Conservation (phyloP, 1,139 yeast genomes). For the Hemisphaericaspora lyxosophila region DNA sequence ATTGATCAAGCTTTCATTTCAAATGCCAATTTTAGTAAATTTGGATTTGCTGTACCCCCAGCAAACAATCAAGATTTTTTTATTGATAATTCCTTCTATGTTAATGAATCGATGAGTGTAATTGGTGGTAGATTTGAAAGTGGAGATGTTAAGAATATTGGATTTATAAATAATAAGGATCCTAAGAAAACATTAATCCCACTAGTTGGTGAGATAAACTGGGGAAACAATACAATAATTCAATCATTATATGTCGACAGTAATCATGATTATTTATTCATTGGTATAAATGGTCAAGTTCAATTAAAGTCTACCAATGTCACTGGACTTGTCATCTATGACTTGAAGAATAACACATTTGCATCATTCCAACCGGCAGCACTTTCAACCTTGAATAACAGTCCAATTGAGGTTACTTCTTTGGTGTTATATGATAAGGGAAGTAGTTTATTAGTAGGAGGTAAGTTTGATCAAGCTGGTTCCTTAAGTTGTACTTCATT, state of each 20-base stretch:
- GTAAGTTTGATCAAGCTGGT: constrained; percentile 65
- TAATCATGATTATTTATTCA: constrained; percentile 36
- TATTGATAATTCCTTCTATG: constrained; percentile 38
- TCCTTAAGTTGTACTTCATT: constrained; percentile 59
- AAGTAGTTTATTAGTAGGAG: constrained; percentile 67
- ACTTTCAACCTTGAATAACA: constrained; percentile 21
- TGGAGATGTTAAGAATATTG: constrained; percentile 30
- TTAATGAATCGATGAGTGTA: constrained; percentile 52
- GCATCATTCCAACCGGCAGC: constrained; percentile 50
- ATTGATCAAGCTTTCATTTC: constrained; percentile 32
- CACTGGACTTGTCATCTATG: constrained; percentile 54
- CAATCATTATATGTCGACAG: constrained; percentile 45
- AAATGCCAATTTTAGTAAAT: constrained; percentile 22
- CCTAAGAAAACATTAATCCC: constrained; percentile 24
- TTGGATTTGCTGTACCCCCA: constrained; percentile 21
- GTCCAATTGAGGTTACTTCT: constrained; percentile 46
- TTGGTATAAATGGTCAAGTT: constrained; percentile 54
- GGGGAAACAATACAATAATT: constrained; percentile 39
- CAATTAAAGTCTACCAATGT: constrained; percentile 21
- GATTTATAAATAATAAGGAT: constrained; percentile 37
- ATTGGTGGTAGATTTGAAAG: constrained; percentile 49
- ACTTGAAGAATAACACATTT: constrained; percentile 40
- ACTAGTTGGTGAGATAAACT: constrained; percentile 31
- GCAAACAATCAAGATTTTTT: constrained; percentile 29
- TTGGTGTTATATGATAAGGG: constrained; percentile 53